Base-by-base conservation (phyloP, 495 filamentous ascomycete species). In the Lasiosphaeria miniovina region DNA sequence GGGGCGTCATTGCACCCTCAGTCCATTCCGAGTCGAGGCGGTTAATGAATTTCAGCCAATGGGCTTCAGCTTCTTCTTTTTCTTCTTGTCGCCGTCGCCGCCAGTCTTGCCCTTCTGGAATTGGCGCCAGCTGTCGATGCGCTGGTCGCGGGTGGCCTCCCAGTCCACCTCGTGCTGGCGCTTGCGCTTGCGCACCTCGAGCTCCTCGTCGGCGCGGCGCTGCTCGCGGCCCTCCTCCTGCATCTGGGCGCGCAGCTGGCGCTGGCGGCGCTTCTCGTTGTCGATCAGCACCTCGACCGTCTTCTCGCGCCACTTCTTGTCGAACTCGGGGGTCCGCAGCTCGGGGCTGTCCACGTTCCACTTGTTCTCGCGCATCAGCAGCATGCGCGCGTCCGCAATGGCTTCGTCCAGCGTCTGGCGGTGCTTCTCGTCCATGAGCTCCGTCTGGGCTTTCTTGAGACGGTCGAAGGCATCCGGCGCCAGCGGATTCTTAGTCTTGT, bases 391-490 rank as follows among this genome's bases (percentile, higher is more conserved):
- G 69, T 99, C 94, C 11, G 92, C 89, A 61, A 98, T 97, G 60
- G 90, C 91, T 71, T 97, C 93, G 74, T 99, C 94, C 3, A 99
- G 87, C 31, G 81, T 84, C 55, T 80, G 80, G 57, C 94, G 91
- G 63, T 89, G 81, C 76, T 96, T 96, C 76, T 96, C 93, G 73
- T 99, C 95, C 78, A 96, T 87, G 7, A 99, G 84, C 61, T 88
- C 84, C 1, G 85, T 89, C 66, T 97, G 90, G 9, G 94, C 94
- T 72, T 97, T 96, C 71, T 96, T 96, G 4, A 99, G 85, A 3
- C 91, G 86, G 76, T 99, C 94, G 71, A 99, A 99, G 63, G 94
- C 95, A 66, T 97, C 93, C 1, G 94, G 93, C 8, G 94, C 94
- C 35, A 79, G 81, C 1, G 90, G 90, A 72, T 99, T 98, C 64